Evolutionary conservation across 1,284 basidiomycete genomes (phyloP), one percentile per base, ranked within the genome.

Genomic region (Neonothopanus nambi): DNA sequence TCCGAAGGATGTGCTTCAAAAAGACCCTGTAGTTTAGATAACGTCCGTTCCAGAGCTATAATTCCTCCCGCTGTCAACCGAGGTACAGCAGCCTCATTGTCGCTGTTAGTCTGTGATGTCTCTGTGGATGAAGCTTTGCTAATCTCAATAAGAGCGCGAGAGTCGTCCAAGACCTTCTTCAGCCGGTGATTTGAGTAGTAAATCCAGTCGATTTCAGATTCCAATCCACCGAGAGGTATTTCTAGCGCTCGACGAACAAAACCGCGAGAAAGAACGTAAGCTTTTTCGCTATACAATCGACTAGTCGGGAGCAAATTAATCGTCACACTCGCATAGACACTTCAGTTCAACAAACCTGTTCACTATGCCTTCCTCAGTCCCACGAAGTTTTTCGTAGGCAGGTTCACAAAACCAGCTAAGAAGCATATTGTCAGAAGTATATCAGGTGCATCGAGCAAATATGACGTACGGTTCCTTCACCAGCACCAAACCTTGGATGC

Each of bases 401-500:
- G 94, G 94, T 64, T 95, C 93, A 63, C 92, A 95, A 65, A 91
- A 95, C 85, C 91, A 92, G 53, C 89, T 92, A 52, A 18, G 47
- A 23, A 23, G 6, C 12, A 13, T 9, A 33, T n/a, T 9, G 23
- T 24, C 12, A 20, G 20, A 5, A 17, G 30, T 37, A 8, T n/a
- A 20, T 41, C n/a, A 41, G 35, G 42, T 35, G 41, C 28, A 49
- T 43, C 15, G 30, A 48, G 9, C 2, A 41, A 13, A 20, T 24
- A 47, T 42, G 24, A 70, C 89, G 63, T 70, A 97, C 78, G 94
- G 94, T 64, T 95, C 89, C 64, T 91, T 89, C 5, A 96, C 93
- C 6, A 98, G 79, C 8, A 98, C 95, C 12, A 97, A 78, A 12
- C 93, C 93, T 65, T 96, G 94, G 49, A 97, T 96, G 13, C 93